Evolutionary conservation across 192 early-diverging fungal genomes (phyloP), one percentile per base, ranked within the genome.

Genomic region (Coemansia sp.): DNA sequence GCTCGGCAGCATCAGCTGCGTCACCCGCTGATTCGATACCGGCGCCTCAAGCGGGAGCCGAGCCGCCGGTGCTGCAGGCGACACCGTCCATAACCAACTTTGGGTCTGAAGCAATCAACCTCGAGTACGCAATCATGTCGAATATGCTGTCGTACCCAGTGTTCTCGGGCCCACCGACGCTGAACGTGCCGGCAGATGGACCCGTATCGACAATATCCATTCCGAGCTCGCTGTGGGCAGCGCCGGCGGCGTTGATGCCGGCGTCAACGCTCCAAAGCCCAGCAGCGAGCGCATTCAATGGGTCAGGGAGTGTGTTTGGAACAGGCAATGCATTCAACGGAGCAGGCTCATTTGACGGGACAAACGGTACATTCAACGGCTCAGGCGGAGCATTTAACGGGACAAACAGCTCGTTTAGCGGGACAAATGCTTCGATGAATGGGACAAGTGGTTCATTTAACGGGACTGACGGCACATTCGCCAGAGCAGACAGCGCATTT

Each of bases 81-180:
- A 75, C 59, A 38, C 69, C 71, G 65, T 62, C 60, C 12, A 23
- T 55, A 19, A 49, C 54, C 17, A 69, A 64, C 63, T 97, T 97
- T 83, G 92, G 92, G 24, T 97, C 95, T 4, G 92, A 92, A 55
- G 82, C 91, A 27, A 85, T 90, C 62, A 96, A 92, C 65, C 83
- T 93, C 32, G 95, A 97, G 76, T 94, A 94, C 67, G 87, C 90
- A 2, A 89, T 96, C 38, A 75, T 97, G 21, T 92, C 91, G 3
- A 92, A 86, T 64, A 97, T 97, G 93, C 83, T 97, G n/a, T 76
- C 85, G 29, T 84, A 86, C 47, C 82, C 85, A n/a, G 69, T 84
- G 54, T 65, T 80, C 71, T 19, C 70, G 67, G 62, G 69, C 64
- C 62, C 66, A 50, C 66, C 66, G 45, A 15, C 47, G 8, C 24